A percentile compares a stretch with the other conserved stretches of the same genome.
These are phyloP conservation scores for Lophiotrema nucula DNA, from an alignment of 495 filamentous ascomycete genomes.

Conservation along the genomic window DNA sequence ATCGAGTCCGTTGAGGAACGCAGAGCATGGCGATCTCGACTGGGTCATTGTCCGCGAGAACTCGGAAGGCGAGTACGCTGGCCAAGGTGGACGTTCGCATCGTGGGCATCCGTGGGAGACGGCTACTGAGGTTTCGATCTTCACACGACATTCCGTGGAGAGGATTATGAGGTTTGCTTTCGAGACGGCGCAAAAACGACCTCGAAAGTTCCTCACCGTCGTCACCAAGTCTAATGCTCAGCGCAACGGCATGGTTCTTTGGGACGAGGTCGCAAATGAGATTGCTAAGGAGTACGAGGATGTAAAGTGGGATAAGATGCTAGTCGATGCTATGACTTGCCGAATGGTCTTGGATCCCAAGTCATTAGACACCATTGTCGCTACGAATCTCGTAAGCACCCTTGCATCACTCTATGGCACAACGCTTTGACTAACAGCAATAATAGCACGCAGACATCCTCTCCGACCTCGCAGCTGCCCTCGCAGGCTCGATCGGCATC, in stretches of 20 bases:
- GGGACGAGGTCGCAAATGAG: slow-evolving; percentile 40
- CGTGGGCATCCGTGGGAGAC: slow-evolving; percentile 27
- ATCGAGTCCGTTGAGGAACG: slow-evolving; percentile 34
- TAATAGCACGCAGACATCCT: slow-evolving; percentile 41
- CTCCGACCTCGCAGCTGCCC: slow-evolving; percentile 48
- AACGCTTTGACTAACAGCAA: background rate
- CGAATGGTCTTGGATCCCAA: slow-evolving; percentile 41
- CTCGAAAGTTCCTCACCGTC: slow-evolving; percentile 40
- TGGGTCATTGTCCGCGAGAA: slow-evolving; percentile 46
- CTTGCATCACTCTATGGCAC: too few relatives aligned
- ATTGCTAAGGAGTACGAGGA: slow-evolving; percentile 39
- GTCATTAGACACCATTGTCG: slow-evolving; percentile 43
- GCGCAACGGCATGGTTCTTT: slow-evolving; percentile 44
- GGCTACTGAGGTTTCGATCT: slow-evolving; percentile 43
- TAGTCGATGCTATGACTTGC: slow-evolving; percentile 45
- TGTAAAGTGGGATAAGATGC: slow-evolving; percentile 42
- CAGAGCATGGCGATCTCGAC: slow-evolving; percentile 34
- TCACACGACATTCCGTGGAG: slow-evolving; percentile 39
- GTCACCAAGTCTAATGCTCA: slow-evolving; percentile 45
- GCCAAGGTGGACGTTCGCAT: slow-evolving; percentile 35
- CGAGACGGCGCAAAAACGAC: slow-evolving; percentile 38
- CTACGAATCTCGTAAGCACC: slow-evolving; percentile 39
- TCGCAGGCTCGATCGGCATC: slow-evolving; percentile 42
- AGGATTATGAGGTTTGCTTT: slow-evolving; percentile 44
- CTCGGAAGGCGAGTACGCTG: slow-evolving; percentile 43